Conservation (phyloP, 257 asterid genomes). For the Gynochthodes officinalis region DNA sequence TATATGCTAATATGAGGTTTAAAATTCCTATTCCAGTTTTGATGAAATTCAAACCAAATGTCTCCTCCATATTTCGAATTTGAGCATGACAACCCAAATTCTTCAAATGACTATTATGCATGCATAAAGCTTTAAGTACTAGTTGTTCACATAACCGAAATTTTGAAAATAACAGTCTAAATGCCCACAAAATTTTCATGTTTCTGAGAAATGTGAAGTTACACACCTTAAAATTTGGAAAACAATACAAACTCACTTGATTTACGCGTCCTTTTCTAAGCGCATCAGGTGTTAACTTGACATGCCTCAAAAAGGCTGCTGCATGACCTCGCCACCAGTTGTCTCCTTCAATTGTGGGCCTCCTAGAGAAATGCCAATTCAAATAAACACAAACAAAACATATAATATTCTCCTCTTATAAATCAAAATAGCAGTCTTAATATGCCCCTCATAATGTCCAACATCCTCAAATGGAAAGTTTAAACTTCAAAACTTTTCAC, state of each 20-base stretch:
- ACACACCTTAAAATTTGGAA: background rate
- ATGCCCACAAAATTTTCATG: background rate
- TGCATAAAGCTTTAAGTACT: no score
- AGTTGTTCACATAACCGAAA: no score
- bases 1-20: no score
- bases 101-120: no score
- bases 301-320: conserved; percentile 30
- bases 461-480: background rate
- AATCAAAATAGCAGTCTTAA: no score
- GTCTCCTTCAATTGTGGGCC: conserved; percentile 31
- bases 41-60: no score
- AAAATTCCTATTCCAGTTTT: no score
- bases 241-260: conserved; percentile 23
- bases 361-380: conserved; percentile 9
- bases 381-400: background rate
- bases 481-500: background rate
- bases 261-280: conserved; percentile 36
- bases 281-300: conserved; percentile 22
- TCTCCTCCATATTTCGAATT: no score
- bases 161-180: background rate
- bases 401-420: background rate
- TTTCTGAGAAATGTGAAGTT: background rate
- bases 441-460: background rate
- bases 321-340: conserved; percentile 43
- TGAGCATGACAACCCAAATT: no score